phyloP scores from a whole-genome alignment of 257 asterid genomes.

The Plectranthus barbatus region DNA sequence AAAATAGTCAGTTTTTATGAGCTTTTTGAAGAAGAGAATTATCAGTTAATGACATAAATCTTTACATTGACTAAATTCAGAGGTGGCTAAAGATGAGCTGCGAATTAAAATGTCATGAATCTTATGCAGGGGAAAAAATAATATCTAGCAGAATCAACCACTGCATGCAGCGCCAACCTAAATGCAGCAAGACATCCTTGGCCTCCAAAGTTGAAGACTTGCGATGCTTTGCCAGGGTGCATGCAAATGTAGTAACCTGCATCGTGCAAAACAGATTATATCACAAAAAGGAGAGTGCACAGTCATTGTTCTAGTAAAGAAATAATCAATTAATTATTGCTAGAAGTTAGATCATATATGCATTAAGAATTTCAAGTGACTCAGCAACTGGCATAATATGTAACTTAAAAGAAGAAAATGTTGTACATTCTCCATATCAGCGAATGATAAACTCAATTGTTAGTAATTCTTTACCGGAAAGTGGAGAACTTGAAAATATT shows the following conservation, averaged over 20 bases:
- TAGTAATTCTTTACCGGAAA: background rate
- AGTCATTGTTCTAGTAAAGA: conserved; percentile 1
- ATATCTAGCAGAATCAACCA: conserved; percentile 3
- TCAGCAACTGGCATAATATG: background rate
- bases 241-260: conserved; percentile 78
- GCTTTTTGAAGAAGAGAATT: background rate
- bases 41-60: background rate
- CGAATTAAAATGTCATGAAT: background rate
- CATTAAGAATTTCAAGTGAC: background rate
- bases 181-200: conserved; percentile 82
- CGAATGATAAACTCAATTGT: background rate
- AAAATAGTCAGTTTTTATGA: background rate
- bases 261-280: conserved; percentile 4
- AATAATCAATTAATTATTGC: background rate
- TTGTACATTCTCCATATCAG: background rate
- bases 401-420: background rate
- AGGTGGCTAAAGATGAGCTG: background rate
- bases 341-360: background rate
- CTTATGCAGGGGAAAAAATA: background rate
- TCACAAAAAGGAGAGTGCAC: background rate
- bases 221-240: conserved; percentile 94
- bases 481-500: background rate
- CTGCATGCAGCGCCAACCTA: conserved; percentile 57
- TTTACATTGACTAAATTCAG: background rate
- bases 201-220: conserved; percentile 86